These are phyloP conservation scores for Camellia lanceoleosa DNA, from an alignment of 148 eudicot species.

Conservation along the genomic window DNA sequence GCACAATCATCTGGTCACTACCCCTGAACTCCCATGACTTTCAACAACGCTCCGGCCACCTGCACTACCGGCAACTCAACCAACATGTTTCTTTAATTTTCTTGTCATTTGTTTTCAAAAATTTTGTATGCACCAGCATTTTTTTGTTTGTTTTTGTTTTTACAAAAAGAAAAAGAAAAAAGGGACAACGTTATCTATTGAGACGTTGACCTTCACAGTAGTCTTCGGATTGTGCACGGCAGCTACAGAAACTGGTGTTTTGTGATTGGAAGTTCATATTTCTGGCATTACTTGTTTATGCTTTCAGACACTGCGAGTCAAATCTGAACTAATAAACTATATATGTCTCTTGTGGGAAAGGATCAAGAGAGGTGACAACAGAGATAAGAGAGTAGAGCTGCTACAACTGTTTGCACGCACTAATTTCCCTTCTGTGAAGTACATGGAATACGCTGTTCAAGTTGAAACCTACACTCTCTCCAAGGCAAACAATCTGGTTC, in stretches of 20 bases:
- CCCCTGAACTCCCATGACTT: too few species aligned
- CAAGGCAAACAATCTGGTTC: constrained; percentile 88
- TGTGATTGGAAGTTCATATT: neutral
- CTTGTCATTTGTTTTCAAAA: too few species aligned
- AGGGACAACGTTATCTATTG: too few species aligned
- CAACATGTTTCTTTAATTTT: too few species aligned
- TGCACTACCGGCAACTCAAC: too few species aligned
- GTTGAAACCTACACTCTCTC: constrained; percentile 97
- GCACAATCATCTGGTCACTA: too few species aligned
- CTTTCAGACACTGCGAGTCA: neutral
- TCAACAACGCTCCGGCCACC: too few species aligned
- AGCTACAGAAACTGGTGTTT: neutral
- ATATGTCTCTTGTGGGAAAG: constrained; percentile 34
- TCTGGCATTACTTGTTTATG: neutral
- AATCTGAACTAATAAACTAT: neutral
- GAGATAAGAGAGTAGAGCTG: constrained; percentile 96
- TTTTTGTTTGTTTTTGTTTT: too few species aligned
- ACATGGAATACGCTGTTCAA: constrained; percentile 97
- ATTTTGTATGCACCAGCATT: too few species aligned
- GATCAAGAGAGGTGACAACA: constrained; percentile 96
- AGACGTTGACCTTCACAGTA: neutral
- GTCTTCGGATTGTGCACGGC: neutral
- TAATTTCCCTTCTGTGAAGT: constrained; percentile 89
- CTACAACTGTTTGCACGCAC: constrained; percentile 77
- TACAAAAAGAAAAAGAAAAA: too few species aligned